Conservation (phyloP, 2,329 filamentous ascomycete genomes). For the Penicillium brasilianum region DNA sequence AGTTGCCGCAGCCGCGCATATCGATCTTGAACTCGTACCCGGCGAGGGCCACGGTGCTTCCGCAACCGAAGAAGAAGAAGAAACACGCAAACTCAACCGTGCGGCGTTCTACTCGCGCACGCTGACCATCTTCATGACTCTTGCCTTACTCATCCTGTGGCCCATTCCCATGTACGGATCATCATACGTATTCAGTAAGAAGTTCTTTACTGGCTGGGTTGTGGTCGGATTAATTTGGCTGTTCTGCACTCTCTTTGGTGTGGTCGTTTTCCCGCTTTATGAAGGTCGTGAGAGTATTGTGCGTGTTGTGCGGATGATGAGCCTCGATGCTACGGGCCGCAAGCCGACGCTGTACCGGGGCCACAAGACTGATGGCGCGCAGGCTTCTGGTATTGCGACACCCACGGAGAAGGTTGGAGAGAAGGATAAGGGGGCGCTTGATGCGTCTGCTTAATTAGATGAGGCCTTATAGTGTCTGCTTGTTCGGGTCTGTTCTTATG, state of each 20-base stretch:
- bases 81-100: slow-evolving; percentile 58
- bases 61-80: slow-evolving; percentile 48
- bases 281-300: slow-evolving; percentile 73
- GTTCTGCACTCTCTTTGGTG: slow-evolving; percentile 71
- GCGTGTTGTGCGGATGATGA: slow-evolving; percentile 66
- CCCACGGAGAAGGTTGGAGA: slow-evolving; percentile 52
- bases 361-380: slow-evolving; percentile 46
- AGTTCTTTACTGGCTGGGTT: slow-evolving; percentile 84
- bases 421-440: slow-evolving; percentile 29
- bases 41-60: slow-evolving; percentile 50
- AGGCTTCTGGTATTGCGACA: slow-evolving; percentile 54
- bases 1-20: slow-evolving; percentile 64
- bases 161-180: slow-evolving; percentile 89
- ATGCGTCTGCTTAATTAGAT: slow-evolving; percentile 13
- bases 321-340: slow-evolving; percentile 60
- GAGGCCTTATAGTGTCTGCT: slow-evolving; percentile 7
- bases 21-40: slow-evolving; percentile 69
- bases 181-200: slow-evolving; percentile 79
- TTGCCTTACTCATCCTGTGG: slow-evolving; percentile 80
- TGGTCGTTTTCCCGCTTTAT: slow-evolving; percentile 80
- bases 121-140: slow-evolving; percentile 66
- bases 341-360: slow-evolving; percentile 39
- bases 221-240: slow-evolving; percentile 79
- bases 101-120: slow-evolving; percentile 61
- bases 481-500: not conserved